These are phyloP conservation scores for Dictyostelium firmibasis DNA, from an alignment of 78 protist genomes.

Conservation along the genomic window DNA sequence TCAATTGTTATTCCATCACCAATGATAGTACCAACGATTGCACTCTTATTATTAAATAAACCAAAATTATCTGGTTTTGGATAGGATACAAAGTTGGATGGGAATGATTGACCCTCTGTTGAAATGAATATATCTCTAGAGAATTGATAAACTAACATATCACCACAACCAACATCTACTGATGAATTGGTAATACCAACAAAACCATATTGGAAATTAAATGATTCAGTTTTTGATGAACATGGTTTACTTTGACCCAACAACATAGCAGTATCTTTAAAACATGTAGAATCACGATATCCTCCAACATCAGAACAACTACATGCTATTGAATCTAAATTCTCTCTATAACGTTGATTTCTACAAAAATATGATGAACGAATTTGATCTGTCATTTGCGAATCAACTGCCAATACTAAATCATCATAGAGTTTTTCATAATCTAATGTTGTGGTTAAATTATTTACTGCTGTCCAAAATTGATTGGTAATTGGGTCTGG, in stretches of 20 bases:
- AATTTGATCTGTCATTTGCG: neutral
- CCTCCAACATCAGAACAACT: neutral
- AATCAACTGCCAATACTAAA: neutral
- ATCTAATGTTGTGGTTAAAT: neutral
- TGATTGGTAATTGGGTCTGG: neutral
- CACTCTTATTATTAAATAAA: neutral
- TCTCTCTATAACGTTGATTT: neutral
- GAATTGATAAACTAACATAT: neutral
- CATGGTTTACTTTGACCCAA: constrained; percentile 13
- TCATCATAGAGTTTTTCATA: neutral
- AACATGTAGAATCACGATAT: neutral
- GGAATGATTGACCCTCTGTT: neutral
- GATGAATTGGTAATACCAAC: neutral
- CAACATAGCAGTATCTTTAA: neutral
- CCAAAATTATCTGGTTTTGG: constrained; percentile 35
- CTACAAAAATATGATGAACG: neutral
- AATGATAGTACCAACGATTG: constrained; percentile 8
- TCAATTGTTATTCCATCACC: constrained; percentile 9
- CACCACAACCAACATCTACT: neutral
- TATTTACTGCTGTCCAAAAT: neutral
- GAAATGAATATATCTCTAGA: neutral
- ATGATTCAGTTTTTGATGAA: neutral
- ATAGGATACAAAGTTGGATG: constrained; percentile 21
- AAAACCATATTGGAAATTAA: neutral
- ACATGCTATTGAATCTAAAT: neutral